A percentile compares a stretch with the other conserved stretches of the same genome.
Evolutionary conservation across 768 basidiomycete species (phyloP).

Genomic region (Amylocystis lapponica): DNA sequence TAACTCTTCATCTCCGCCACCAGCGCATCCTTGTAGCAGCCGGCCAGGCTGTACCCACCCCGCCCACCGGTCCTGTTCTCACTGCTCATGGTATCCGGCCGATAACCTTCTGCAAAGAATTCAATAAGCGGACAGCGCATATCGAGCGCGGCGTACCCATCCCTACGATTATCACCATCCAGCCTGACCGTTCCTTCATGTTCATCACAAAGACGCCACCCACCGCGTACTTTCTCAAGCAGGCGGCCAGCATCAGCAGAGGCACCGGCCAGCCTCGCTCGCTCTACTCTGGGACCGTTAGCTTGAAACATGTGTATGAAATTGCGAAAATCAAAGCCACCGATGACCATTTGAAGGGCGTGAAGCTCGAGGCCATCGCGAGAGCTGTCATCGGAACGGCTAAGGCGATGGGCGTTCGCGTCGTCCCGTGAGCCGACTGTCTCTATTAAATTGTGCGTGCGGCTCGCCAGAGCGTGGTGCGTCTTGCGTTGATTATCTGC

Average conservation of each 20-base stretch:
- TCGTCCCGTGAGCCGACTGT: constrained; percentile 61
- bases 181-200: constrained; percentile 92
- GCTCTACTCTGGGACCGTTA: constrained; percentile 78
- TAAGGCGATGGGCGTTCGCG: constrained; percentile 81
- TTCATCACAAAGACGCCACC: constrained; percentile 93
- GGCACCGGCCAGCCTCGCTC: constrained; percentile 77
- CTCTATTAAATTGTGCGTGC: constrained; percentile 12
- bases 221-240: constrained; percentile 84
- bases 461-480: constrained; percentile 1
- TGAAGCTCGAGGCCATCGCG: constrained; percentile 83
- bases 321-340: constrained; percentile 94
- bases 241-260: constrained; percentile 84
- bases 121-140: constrained; percentile 94
- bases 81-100: constrained; percentile 98
- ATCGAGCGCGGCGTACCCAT: constrained; percentile 79
- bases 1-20: background rate
- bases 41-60: constrained; percentile 92
- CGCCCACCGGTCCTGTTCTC: constrained; percentile 93
- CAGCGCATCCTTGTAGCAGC: constrained; percentile 86
- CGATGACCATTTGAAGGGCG: constrained; percentile 84
- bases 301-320: constrained; percentile 96
- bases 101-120: constrained; percentile 99
- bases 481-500: constrained; percentile 11
- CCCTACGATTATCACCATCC: constrained; percentile 89
- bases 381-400: constrained; percentile 87